phyloP scores from a whole-genome alignment of 2,329 filamentous ascomycete genomes.

The Penicillium sclerotigenum region DNA sequence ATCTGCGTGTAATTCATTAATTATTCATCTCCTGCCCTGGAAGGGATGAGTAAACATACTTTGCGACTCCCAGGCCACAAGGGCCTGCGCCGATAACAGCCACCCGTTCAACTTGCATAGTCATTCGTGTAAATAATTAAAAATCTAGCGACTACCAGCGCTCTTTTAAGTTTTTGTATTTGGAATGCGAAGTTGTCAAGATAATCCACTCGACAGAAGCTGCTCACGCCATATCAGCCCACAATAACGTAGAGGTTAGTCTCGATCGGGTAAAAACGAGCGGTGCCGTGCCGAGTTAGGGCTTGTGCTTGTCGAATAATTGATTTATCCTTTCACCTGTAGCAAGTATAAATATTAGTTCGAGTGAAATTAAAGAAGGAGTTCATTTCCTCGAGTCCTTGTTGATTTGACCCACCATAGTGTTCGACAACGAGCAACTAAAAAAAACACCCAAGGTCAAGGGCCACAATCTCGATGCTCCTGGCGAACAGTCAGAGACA shows the following conservation, averaged over 20 bases:
- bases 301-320: not conserved
- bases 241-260: not conserved
- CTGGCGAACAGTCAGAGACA: not conserved
- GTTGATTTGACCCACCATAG: not conserved
- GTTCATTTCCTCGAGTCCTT: not conserved
- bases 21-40: not conserved
- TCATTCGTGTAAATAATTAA: not conserved
- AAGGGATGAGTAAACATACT: not conserved
- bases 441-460: not conserved
- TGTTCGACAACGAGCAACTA: not conserved
- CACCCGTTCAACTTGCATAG: conserved; percentile 8
- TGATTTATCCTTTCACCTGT: not conserved
- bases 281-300: not conserved
- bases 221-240: not conserved
- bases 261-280: not conserved
- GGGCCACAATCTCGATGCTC: not conserved
- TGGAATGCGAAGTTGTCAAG: not conserved
- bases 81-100: conserved; percentile 13
- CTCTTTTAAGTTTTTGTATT: not conserved
- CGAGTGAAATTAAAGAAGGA: not conserved
- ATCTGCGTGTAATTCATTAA: not conserved
- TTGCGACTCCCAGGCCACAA: conserved; percentile 9
- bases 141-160: not conserved
- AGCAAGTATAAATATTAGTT: not conserved
- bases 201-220: not conserved